Conservation (phyloP, 345 rosid species). For the Excoecaria cochinchinensis region DNA sequence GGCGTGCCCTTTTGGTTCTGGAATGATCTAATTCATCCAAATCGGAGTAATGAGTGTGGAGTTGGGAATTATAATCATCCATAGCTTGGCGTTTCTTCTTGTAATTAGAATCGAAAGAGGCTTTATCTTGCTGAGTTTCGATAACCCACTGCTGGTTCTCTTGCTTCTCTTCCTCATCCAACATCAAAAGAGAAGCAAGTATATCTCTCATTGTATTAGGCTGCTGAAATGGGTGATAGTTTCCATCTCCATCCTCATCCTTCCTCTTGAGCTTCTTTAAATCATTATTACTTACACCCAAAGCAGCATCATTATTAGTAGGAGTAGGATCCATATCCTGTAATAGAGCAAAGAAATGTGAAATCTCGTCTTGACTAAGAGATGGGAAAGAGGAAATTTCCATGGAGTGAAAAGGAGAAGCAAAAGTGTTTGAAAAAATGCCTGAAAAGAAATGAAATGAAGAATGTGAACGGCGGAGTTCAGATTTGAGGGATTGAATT, state of each 20-base stretch:
- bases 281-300: neutral
- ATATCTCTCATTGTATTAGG: constrained; percentile 24
- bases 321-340: constrained; percentile 23
- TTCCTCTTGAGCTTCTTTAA: constrained; percentile 23
- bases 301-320: neutral
- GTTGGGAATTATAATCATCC: constrained; percentile 36
- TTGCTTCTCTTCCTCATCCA: constrained; percentile 67
- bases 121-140: constrained; percentile 39
- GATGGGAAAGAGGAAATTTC: constrained; percentile 32
- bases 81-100: constrained; percentile 34
- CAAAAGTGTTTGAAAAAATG: constrained; percentile 9
- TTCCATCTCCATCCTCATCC: neutral
- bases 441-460: neutral
- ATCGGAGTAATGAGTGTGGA: constrained; percentile 38
- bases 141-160: constrained; percentile 38
- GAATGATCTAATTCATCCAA: constrained; percentile 32
- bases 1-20: constrained; percentile 43
- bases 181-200: constrained; percentile 47
- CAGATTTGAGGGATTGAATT: neutral
- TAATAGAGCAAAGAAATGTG: constrained; percentile 26
- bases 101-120: constrained; percentile 47
- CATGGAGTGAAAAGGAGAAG: constrained; percentile 14
- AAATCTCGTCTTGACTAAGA: constrained; percentile 35
- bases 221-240: neutral
- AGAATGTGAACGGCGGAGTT: neutral